phyloP scores from a whole-genome alignment of 169 alveolate species.

The Prorocentrum cordatum region DNA sequence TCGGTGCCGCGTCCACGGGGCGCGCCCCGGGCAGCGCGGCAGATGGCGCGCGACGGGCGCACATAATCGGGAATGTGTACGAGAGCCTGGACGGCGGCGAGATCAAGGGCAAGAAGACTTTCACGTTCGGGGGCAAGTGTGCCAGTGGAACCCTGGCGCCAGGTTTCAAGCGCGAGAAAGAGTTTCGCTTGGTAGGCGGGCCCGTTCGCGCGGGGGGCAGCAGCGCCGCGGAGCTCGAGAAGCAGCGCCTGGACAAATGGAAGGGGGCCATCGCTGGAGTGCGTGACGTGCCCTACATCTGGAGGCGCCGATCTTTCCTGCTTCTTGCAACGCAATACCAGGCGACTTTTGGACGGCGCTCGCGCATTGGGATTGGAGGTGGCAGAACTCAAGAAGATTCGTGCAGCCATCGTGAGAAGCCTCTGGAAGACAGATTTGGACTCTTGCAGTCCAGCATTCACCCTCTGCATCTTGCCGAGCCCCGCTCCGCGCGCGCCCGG shows the following conservation, averaged over 20 bases:
- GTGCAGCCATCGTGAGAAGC: background rate
- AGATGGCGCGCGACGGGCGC: background rate
- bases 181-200: constrained; percentile 2
- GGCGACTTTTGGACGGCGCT: background rate
- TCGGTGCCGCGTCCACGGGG: background rate
- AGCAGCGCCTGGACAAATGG: background rate
- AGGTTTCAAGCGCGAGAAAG: background rate
- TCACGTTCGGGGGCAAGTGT: background rate
- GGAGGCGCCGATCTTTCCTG: background rate
- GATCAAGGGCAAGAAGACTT: background rate
- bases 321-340: background rate
- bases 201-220: background rate
- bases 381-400: background rate
- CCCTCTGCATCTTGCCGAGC: no score
- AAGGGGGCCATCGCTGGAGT: background rate
- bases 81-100: background rate
- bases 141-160: background rate
- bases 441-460: background rate
- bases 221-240: background rate
- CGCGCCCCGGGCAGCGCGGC: background rate
- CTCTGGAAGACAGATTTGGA: background rate
- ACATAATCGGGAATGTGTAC: background rate
- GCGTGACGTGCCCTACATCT: background rate
- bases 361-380: background rate
- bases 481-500: no score